These are phyloP conservation scores for Neoboletus brunneissimus DNA, from an alignment of 768 basidiomycete species.

Conservation along the genomic window DNA sequence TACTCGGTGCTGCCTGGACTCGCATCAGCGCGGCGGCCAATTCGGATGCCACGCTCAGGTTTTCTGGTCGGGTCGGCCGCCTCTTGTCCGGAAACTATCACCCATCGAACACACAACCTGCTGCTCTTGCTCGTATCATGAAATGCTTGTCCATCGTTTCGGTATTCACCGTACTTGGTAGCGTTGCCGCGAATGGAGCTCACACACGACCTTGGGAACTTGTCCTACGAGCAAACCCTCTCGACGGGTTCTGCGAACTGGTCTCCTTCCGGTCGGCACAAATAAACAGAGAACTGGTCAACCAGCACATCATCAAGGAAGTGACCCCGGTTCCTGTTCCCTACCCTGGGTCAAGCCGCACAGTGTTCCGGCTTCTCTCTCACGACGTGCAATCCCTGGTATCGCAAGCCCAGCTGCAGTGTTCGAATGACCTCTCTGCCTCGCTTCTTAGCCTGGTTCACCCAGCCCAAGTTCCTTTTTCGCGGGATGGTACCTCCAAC, in stretches of 20 bases:
- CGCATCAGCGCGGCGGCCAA: neutral
- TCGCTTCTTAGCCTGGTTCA: neutral
- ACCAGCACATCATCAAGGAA: slow-evolving; percentile 8
- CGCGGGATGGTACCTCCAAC: neutral
- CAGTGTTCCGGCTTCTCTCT: slow-evolving; percentile 21
- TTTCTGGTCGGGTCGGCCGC: neutral
- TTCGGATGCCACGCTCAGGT: neutral
- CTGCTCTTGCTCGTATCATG: slow-evolving; percentile 7
- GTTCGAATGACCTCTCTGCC: slow-evolving; percentile 21
- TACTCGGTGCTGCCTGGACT: no score
- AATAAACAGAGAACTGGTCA: slow-evolving; percentile 19
- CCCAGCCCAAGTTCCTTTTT: slow-evolving; percentile 12
- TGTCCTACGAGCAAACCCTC: slow-evolving; percentile 17
- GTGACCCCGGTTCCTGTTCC: slow-evolving; percentile 12
- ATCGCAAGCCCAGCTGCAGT: slow-evolving; percentile 21
- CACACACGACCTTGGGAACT: slow-evolving; percentile 73
- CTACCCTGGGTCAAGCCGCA: neutral
- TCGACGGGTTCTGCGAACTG: slow-evolving; percentile 15
- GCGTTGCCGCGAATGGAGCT: slow-evolving; percentile 36
- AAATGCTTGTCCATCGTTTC: slow-evolving; percentile 4
- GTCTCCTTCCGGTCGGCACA: slow-evolving; percentile 21
- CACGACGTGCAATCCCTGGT: slow-evolving; percentile 15
- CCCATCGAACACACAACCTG: neutral
- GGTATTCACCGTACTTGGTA: slow-evolving; percentile 2
- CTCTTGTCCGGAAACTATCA: neutral